Evolutionary conservation across 371 early-diverging fungal genomes (phyloP).

Genomic region (Mortierella sp.): DNA sequence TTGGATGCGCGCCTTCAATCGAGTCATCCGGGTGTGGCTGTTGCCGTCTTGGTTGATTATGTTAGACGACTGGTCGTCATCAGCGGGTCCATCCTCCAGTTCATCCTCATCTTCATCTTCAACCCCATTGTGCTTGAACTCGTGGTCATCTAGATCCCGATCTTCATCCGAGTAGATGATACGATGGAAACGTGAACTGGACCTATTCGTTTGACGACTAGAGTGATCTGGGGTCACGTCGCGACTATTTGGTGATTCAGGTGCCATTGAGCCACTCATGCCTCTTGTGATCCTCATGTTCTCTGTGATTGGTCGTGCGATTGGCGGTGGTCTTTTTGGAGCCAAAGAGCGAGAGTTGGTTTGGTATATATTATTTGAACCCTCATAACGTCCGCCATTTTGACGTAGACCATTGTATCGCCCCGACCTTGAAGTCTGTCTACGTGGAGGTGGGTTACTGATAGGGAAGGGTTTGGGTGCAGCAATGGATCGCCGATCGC

Average conservation of each 20-base stretch:
- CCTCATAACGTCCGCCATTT: slow-evolving; percentile 22
- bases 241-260: slow-evolving; percentile 42
- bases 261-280: slow-evolving; percentile 34
- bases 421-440: slow-evolving; percentile 13
- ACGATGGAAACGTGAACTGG: slow-evolving; percentile 21
- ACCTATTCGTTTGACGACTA: slow-evolving; percentile 11
- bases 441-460: slow-evolving; percentile 23
- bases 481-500: slow-evolving; percentile 43
- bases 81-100: slow-evolving; percentile 21
- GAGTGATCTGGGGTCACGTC: slow-evolving; percentile 38
- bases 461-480: slow-evolving; percentile 49
- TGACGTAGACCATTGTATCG: slow-evolving; percentile 13
- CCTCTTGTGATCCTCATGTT: slow-evolving; percentile 55
- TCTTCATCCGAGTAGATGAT: slow-evolving; percentile 35
- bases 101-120: slow-evolving; percentile 38
- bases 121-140: slow-evolving; percentile 4
- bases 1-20: slow-evolving; percentile 37
- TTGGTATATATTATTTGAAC: slow-evolving; percentile 12
- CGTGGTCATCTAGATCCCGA: slow-evolving; percentile 21
- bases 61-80: slow-evolving; percentile 18
- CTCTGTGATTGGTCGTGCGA: slow-evolving; percentile 34
- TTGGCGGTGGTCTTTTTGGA: slow-evolving; percentile 21
- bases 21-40: slow-evolving; percentile 34
- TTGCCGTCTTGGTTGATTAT: slow-evolving; percentile 22
- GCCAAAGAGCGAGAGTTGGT: slow-evolving; percentile 19